Base-by-base conservation (phyloP, 2,329 filamentous ascomycete genomes). In the Capronia americana region DNA sequence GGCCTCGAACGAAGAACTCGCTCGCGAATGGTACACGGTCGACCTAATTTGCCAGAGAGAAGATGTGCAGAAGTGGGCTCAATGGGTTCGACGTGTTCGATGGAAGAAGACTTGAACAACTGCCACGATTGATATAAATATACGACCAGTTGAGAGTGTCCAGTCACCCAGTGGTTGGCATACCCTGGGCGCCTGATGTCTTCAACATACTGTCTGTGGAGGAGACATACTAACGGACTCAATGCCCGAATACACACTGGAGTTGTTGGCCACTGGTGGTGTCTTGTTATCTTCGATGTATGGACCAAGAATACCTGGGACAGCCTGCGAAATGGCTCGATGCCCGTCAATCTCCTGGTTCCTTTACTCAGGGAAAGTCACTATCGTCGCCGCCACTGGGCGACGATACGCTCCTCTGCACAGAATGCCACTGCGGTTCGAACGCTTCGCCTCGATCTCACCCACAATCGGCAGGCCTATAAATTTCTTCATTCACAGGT, bases 1-100 rank as follows among this genome's bases (percentile, higher is more conserved):
- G 74, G 89, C 87, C 38, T 83, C 80, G 4, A 92, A 95, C 75
- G 92, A 96, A 82, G 91, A 91, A 72, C 79, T 96, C 71, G 92
- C 92, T 14, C 83, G 85, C 72, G 80, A 88, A 61, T 92, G 84
- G 75, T 92, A 88, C 78, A 93, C 88, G 0, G 86, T 95, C 6
- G 91, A 94, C 62, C 78, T 85, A 71, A 81, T 96, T 69, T 75
- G 90, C 74, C 86, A 83, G 73, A 86, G 90, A 76, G 88, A 91
- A 48, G 90, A 92, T 81, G 88, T 95, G 11, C 80, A 83, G 77
- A 84, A 81, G 70, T 95, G 90, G 85, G 89, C 87, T 10, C 81
- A 77, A 57, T 96, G 92, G 91, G 90, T 92, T 63, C 85, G 87
- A 6, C 85, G 84, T 72, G 82, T 95, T 69, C 82, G 92, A 73